These are phyloP conservation scores for Helotiales sp. DNA, from an alignment of 2,329 filamentous ascomycete genomes.

Conservation along the genomic window DNA sequence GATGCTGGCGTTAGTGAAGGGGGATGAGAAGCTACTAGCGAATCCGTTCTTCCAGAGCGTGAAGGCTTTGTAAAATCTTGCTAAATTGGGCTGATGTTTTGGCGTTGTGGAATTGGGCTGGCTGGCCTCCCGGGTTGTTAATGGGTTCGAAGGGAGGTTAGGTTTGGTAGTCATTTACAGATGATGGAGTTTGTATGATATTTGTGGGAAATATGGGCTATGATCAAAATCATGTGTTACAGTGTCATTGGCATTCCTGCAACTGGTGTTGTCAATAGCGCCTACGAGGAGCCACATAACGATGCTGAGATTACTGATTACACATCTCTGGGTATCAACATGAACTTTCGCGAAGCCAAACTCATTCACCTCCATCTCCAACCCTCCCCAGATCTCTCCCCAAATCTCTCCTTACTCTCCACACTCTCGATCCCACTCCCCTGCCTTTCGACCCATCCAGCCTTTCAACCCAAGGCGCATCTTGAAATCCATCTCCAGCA, in stretches of 20 bases:
- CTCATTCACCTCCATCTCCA: conserved; percentile 31
- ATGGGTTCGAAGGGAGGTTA: neutral
- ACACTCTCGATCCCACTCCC: conserved; percentile 63
- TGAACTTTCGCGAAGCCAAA: neutral
- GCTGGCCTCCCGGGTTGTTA: neutral
- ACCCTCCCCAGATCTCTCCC: conserved; percentile 59
- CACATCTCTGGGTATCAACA: neutral
- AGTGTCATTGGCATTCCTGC: too few species aligned
- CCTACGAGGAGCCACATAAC: neutral
- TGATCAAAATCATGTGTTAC: neutral
- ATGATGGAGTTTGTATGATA: neutral
- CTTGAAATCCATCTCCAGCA: conserved; percentile 42
- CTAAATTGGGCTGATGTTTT: neutral
- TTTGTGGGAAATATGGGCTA: neutral
- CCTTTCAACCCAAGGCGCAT: conserved; percentile 64
- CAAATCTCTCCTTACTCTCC: conserved; percentile 67
- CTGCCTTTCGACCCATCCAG: conserved; percentile 60
- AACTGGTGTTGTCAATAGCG: too few species aligned
- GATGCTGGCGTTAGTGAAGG: conserved; percentile 79
- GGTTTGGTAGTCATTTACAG: neutral
- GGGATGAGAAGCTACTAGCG: conserved; percentile 66
- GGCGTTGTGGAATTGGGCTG: conserved; percentile 9
- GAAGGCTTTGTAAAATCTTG: conserved; percentile 44
- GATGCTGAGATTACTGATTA: neutral
- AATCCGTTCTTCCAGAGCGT: conserved; percentile 73